Conservation (phyloP, 2,329 filamentous ascomycete species). For the Fusarium mundagurra region DNA sequence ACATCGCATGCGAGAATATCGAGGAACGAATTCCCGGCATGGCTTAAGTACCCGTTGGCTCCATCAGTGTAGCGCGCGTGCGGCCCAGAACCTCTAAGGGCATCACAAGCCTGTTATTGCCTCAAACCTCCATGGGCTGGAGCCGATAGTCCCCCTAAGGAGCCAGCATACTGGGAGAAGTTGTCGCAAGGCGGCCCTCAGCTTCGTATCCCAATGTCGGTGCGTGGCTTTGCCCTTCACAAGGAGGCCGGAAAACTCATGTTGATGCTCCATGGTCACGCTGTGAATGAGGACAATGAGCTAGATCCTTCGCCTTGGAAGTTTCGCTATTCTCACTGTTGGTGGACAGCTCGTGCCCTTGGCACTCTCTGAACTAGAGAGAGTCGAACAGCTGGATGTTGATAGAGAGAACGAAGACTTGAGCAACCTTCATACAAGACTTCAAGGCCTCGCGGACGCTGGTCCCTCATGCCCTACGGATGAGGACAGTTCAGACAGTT, state of each 20-base stretch:
- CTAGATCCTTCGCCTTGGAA: neutral
- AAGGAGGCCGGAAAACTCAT: neutral
- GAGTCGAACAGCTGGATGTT: neutral
- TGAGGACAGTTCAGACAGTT: accelerated
- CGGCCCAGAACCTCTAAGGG: too few species aligned
- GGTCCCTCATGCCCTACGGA: neutral
- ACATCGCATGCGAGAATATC: neutral
- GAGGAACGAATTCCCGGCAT: neutral
- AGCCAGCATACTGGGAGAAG: neutral
- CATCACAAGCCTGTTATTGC: too few species aligned
- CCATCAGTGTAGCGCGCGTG: too few species aligned
- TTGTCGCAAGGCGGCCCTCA: neutral
- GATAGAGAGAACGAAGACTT: neutral
- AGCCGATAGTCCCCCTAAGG: too few species aligned
- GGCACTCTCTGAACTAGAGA: neutral
- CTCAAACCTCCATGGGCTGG: too few species aligned
- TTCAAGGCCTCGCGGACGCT: neutral
- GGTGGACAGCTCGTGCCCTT: neutral
- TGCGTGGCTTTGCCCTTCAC: neutral
- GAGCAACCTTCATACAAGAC: neutral
- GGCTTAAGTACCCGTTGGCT: too few species aligned
- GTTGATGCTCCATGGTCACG: neutral
- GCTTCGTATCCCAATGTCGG: neutral
- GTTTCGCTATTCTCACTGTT: neutral
- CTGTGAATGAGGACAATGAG: neutral